Base-by-base conservation (phyloP, 768 basidiomycete species). In the Coprinopsis cinerea region DNA sequence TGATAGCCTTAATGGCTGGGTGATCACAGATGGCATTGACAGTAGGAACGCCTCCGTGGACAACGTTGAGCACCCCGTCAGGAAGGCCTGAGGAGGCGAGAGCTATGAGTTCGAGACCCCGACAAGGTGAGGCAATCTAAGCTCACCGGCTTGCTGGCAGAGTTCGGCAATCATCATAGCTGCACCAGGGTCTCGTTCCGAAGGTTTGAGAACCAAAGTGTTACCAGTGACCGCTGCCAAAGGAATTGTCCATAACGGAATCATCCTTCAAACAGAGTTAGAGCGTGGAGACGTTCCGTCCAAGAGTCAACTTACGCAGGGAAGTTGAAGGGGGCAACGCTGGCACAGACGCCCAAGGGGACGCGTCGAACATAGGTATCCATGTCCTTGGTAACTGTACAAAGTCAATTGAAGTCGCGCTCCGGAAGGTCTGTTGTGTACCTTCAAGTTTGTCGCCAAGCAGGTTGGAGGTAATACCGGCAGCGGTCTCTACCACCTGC, bases 91-190 rank as follows among this genome's bases (percentile, higher is more conserved):
- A 17, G 2, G 24, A 4, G 23, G 30, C 40, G 26, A 48, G 51
- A 47, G 35, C 9, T 43, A 40, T 48, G 32, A 25, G 36, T 42
- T 28, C 17, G 22, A 28, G 34, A 44, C 20, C 20, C 22, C 41
- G 28, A n/a, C n/a, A n/a, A n/a, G n/a, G n/a, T n/a, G n/a, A 27
- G 6, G 15, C 4, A 42, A 36, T 17, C 22, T 36, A 32, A 9
- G 53, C 66, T 56, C 42, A 81, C 81, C 90, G 49, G 95, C 92
- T 47, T 81, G 82, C 66, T 90, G 82, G 61, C 90, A 92, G 2
- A 97, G 77, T 67, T 99, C 95, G 26, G 93, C 92, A 53, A 99
- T 92, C 48, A 99, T 95, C 87, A 96, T 93, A 4, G 92, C 86
- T 13, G 96, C 95, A 42, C 95, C 95, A 13, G 95, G 95, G 63